phyloP scores from a whole-genome alignment of 768 basidiomycete genomes.

The Boletus sensibilis region DNA sequence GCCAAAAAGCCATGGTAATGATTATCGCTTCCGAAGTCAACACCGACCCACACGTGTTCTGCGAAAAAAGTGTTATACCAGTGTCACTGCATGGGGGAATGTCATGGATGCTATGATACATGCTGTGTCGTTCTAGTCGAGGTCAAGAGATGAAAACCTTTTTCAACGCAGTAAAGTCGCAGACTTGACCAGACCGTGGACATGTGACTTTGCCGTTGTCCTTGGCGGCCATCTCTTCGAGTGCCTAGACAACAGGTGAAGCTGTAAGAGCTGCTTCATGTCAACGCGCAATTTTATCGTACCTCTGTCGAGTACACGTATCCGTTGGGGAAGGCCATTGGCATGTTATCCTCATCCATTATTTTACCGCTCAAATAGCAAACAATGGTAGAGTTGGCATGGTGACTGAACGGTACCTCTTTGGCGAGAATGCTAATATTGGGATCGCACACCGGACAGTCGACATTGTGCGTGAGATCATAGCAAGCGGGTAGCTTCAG shows the following conservation, averaged over 20 bases:
- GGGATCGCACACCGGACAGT: slow-evolving; percentile 90
- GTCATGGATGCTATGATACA: not conserved
- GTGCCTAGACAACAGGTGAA: slow-evolving; percentile 49
- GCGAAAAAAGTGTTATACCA: not conserved
- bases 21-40: slow-evolving; percentile 26
- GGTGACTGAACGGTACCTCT: slow-evolving; percentile 90
- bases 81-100: not conserved
- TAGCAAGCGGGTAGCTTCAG: slow-evolving; percentile 89
- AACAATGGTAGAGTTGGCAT: slow-evolving; percentile 93
- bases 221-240: slow-evolving; percentile 83
- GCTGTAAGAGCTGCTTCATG: slow-evolving; percentile 13
- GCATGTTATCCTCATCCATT: slow-evolving; percentile 93
- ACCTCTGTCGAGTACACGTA: slow-evolving; percentile 94
- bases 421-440: slow-evolving; percentile 73
- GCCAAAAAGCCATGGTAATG: slow-evolving; percentile 9
- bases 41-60: slow-evolving; percentile 16
- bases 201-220: slow-evolving; percentile 81
- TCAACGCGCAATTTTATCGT: slow-evolving; percentile 27
- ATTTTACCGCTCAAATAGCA: slow-evolving; percentile 89
- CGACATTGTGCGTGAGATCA: slow-evolving; percentile 63
- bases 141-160: slow-evolving; percentile 91
- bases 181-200: slow-evolving; percentile 67
- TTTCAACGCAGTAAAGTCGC: slow-evolving; percentile 62
- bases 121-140: not conserved
- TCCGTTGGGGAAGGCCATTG: slow-evolving; percentile 88